phyloP scores from a whole-genome alignment of 2,329 filamentous ascomycete genomes.

The Aureobasidium sp. region DNA sequence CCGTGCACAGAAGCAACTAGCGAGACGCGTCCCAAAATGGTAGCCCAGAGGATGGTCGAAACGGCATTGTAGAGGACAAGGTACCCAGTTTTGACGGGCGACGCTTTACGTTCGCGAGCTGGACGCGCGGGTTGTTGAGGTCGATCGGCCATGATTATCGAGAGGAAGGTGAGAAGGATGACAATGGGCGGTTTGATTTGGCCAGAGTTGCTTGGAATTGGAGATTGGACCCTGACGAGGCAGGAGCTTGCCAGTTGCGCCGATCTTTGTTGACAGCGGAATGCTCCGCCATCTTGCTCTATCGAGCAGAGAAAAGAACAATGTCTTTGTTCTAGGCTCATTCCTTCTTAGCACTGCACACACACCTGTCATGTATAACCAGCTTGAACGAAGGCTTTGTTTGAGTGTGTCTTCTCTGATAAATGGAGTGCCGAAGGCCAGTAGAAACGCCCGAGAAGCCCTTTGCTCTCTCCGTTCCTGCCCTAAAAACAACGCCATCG shows the following conservation, averaged over 20 bases:
- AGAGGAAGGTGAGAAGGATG: background rate
- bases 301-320: background rate
- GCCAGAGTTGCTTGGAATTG: background rate
- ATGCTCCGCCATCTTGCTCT: background rate
- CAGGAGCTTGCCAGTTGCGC: background rate
- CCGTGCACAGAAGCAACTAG: conserved; percentile 38
- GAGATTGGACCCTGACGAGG: conserved; percentile 2
- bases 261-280: background rate
- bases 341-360: background rate
- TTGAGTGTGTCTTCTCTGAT: background rate
- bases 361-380: background rate
- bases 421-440: background rate
- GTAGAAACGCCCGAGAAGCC: background rate
- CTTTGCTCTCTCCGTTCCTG: background rate
- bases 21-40: conserved; percentile 62
- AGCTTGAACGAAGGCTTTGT: background rate
- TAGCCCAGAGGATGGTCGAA: conserved; percentile 69
- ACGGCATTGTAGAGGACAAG: conserved; percentile 78
- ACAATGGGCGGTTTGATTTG: background rate
- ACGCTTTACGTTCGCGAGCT: background rate
- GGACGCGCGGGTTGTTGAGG: background rate
- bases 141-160: conserved; percentile 10
- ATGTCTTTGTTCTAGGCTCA: background rate
- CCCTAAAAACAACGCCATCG: background rate
- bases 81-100: conserved; percentile 43